Evolutionary conservation across 1,284 basidiomycete genomes (phyloP).

Genomic region (Macrocystidia cucumis): DNA sequence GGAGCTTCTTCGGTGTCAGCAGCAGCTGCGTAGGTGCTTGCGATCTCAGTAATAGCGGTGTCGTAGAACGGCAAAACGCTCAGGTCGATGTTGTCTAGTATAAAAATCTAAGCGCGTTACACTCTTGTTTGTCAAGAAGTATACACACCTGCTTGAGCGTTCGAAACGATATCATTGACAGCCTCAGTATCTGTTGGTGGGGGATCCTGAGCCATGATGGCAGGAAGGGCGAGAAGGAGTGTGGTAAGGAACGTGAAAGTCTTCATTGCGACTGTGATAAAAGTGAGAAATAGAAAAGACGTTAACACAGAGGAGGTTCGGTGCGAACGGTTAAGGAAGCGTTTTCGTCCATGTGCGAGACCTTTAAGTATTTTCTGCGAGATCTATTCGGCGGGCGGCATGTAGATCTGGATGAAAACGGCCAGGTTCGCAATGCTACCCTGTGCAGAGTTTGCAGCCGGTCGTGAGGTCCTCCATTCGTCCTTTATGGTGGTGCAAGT

Average conservation of each 20-base stretch:
- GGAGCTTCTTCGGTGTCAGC: background rate
- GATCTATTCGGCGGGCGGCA: no score
- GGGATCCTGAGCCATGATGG: conserved; percentile 10
- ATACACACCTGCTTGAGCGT: conserved; percentile 16
- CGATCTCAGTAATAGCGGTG: conserved; percentile 18
- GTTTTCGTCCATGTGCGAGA: no score
- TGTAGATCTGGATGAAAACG: no score
- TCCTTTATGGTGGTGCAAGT: no score
- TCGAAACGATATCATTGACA: conserved; percentile 13
- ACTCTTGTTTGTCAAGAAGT: background rate
- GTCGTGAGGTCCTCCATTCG: no score
- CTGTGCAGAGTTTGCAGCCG: no score
- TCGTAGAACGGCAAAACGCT: conserved; percentile 17
- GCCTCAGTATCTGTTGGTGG: no score
- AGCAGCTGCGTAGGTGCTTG: conserved; percentile 9
- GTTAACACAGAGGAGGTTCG: no score
- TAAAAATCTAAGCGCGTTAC: background rate
- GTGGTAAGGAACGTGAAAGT: conserved; percentile 14
- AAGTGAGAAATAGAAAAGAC: conserved; percentile 6
- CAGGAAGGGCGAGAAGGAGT: conserved; percentile 5
- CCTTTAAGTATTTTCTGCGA: no score
- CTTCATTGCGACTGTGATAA: conserved; percentile 16
- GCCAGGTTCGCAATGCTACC: no score
- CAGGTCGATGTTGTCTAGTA: conserved; percentile 20
- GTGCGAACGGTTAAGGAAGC: no score